Evolutionary conservation across 164 flowering plant genomes (phyloP), one percentile per base, ranked within the genome.

Genomic region (Kalanchoe fedtschenkoi): DNA sequence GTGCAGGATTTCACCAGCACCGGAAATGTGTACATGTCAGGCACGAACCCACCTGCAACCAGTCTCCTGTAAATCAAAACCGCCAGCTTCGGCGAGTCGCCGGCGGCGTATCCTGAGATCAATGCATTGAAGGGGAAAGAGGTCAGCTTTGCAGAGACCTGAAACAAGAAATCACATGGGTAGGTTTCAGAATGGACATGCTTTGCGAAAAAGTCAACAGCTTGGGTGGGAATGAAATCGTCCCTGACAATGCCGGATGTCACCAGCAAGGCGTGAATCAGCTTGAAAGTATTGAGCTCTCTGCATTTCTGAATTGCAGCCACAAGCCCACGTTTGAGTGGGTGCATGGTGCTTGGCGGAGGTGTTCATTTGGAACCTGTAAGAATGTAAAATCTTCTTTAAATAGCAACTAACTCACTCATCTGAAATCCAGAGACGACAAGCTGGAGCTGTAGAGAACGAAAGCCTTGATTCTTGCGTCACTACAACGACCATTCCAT

Each of bases 21-120:
- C 0, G 88, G 82, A 62, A 76, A 79, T 34, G 82, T 81, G 62
- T 66, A 79, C 68, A 47, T 60, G 34, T 81, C 85, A 1, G 85
- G 80, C 42, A 61, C 33, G 64, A 79, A 80, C 60, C 79, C 80
- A 58, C 65, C 28, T 34, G 59, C 60, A 4, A 76, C 67, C 16
- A 77, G 24, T 60, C 60, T 19, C 61, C 59, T 73, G 58, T 77
- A 77, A 53, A 54, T 68, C 47, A 74, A 66, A 62, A 80, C 58
- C 3, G 80, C 76, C 14, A 66, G 34, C 34, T 61, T 32, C 0
- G 83, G 80, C 51, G 37, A 59, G n/a, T 63, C 62, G n/a, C n/a
- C n/a, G n/a, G n/a, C n/a, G n/a, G 77, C 73, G 57, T 72, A 78
- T 6, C 66, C 66, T 19, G 81, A 41, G 6, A 82, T 73, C 56